phyloP scores from a whole-genome alignment of 2,329 filamentous ascomycete species.

The Phialocephala subalpina region DNA sequence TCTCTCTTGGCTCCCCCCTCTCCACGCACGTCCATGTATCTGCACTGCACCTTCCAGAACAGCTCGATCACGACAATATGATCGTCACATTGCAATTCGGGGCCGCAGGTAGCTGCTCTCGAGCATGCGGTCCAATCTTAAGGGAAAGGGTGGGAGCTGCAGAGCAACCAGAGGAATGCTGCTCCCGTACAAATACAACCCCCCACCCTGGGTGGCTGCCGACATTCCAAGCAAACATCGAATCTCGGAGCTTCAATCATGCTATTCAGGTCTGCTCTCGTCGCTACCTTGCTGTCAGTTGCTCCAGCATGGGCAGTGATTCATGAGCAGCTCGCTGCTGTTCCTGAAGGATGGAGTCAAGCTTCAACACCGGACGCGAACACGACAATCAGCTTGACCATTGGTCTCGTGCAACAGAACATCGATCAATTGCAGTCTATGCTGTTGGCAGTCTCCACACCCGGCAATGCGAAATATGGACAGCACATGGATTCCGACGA shows the following conservation, averaged over 20 bases:
- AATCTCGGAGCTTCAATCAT: neutral
- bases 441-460: slow-evolving; percentile 55
- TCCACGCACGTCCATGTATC: neutral
- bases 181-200: neutral
- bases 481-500: slow-evolving; percentile 58
- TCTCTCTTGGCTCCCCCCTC: neutral
- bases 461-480: slow-evolving; percentile 60
- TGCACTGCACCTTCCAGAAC: neutral
- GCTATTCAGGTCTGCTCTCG: neutral
- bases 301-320: neutral
- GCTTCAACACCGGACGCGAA: slow-evolving; percentile 17
- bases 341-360: slow-evolving; percentile 33
- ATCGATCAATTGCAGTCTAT: slow-evolving; percentile 53
- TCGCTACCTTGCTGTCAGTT: neutral
- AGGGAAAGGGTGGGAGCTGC: neutral
- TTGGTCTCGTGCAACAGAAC: slow-evolving; percentile 54
- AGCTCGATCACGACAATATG: neutral
- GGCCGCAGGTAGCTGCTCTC: too few relatives aligned
- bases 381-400: slow-evolving; percentile 34
- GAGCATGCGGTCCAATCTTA: slow-evolving; percentile 1
- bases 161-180: neutral
- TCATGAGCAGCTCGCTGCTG: slow-evolving; percentile 25
- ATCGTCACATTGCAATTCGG: neutral
- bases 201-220: neutral
- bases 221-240: neutral